Base-by-base conservation (phyloP, 352 stramenopile species). In the Pythium dissotocum region DNA sequence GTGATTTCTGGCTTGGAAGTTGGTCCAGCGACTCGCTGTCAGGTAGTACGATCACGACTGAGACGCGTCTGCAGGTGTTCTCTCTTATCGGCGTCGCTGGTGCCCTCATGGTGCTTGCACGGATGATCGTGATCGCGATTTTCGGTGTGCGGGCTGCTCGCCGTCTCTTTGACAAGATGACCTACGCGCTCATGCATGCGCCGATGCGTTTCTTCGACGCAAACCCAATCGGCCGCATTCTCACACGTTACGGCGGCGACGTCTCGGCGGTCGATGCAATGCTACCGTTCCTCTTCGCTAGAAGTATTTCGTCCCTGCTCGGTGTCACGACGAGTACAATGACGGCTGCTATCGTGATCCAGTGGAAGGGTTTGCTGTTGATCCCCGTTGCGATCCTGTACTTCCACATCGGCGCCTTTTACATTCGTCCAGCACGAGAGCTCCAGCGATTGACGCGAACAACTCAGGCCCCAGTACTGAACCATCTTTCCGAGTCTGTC, bases 141-240 rank as follows among this genome's bases (percentile, higher is more conserved):
- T 70, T 71, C 7, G 83, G 84, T 24, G 67, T 94, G 33, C 75
- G 76, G 7, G 83, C 75, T 52, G 77, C 84, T 10, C 75, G 78
- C 33, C 73, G 72, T 51, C 69, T 98, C 1, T 98, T 99, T 70
- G 73, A 98, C 60, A 69, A 82, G 32, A 77, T 98, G 46, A 90
- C 91, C 21, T 72, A 79, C 8, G 82, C 86, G 32, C 89, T 98
- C 33, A 71, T 98, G 28, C 70, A 85, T 21, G 94, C 95, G 21
- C 93, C 93, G 26, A 85, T 98, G 69, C 67, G 81, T 28, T 98
- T 98, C 73, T 98, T 98, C 71, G 94, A 98, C 76, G 90, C 87
- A 6, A 97, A 94, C 63, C 90, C 89, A 0, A 60, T 91, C n/a
- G 92, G 90, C 5, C 83, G 93, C 55, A 94, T 97, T 42, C 77